Evolutionary conservation across 768 basidiomycete species (phyloP).

Genomic region (Russula sp.): DNA sequence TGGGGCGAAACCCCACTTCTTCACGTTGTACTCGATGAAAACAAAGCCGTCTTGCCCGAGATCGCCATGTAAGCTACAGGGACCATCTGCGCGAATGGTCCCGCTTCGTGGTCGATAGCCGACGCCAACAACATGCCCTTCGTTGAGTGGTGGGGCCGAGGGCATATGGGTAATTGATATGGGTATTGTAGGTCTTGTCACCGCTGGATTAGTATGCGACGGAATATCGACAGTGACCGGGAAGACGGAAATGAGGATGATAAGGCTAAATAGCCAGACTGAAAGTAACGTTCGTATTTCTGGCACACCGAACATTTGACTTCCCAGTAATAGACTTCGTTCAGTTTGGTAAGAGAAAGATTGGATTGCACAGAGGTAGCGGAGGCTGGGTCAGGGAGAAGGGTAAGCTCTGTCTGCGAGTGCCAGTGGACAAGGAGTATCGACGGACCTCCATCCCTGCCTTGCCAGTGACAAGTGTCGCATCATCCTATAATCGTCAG

Average conservation of each 20-base stretch:
- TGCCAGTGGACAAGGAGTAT: no score
- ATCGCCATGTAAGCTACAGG: no score
- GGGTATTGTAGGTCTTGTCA: constrained; percentile 96
- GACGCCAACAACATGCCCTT: constrained; percentile 94
- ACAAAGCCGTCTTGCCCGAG: constrained; percentile 98
- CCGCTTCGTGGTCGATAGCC: constrained; percentile 96
- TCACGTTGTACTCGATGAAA: constrained; percentile 99
- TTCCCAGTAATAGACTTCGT: constrained; percentile 99
- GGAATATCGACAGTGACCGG: constrained; percentile 81
- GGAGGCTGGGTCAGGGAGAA: constrained; percentile 93
- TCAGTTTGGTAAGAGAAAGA: constrained; percentile 92
- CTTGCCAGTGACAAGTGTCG: no score
- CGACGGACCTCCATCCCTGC: no score
- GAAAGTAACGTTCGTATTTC: constrained; percentile 81
- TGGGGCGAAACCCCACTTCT: constrained; percentile 98
- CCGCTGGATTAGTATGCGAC: constrained; percentile 96
- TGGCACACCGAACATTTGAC: constrained; percentile 98
- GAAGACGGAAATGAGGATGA: constrained; percentile 89
- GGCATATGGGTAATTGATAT: constrained; percentile 79
- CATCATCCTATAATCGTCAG: no score
- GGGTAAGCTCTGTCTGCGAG: constrained; percentile 94
- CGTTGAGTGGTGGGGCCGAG: constrained; percentile 81
- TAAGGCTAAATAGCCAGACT: constrained; percentile 97
- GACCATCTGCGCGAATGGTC: no score
- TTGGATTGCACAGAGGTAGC: constrained; percentile 97